These are phyloP conservation scores for Rhodotorula taiwanensis DNA, from an alignment of 768 basidiomycete species.

Conservation along the genomic window DNA sequence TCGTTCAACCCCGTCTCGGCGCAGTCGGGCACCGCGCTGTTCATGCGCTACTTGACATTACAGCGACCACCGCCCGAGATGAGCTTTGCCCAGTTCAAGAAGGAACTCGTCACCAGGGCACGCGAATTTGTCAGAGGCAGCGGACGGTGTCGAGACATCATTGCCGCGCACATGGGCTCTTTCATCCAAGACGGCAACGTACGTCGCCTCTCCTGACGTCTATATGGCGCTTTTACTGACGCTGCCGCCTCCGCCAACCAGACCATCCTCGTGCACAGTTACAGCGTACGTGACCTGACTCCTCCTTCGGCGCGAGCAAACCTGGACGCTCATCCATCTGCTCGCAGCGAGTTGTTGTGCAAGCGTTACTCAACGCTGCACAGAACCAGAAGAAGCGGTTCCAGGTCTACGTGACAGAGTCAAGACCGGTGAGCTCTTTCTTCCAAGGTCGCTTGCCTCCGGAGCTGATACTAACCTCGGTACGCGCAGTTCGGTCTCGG, in stretches of 20 bases:
- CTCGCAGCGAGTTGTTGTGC: slow-evolving; percentile 69
- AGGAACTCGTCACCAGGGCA: slow-evolving; percentile 34
- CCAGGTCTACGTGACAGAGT: slow-evolving; percentile 96
- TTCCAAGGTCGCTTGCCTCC: neutral
- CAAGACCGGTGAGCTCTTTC: slow-evolving; percentile 64
- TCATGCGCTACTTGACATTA: slow-evolving; percentile 75
- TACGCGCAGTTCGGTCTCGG: slow-evolving; percentile 48
- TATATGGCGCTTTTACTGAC: neutral
- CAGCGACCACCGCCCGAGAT: slow-evolving; percentile 47
- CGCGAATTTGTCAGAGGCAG: slow-evolving; percentile 55
- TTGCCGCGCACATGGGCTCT: slow-evolving; percentile 75
- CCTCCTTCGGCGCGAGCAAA: too few relatives aligned
- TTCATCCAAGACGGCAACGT: slow-evolving; percentile 93
- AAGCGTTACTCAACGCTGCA: slow-evolving; percentile 72
- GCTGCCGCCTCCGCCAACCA: neutral
- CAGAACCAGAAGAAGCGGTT: slow-evolving; percentile 80
- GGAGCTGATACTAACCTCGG: neutral
- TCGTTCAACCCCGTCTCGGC: slow-evolving; percentile 72
- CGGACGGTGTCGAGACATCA: slow-evolving; percentile 70
- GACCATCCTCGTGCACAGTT: slow-evolving; percentile 93
- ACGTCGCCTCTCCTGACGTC: slow-evolving; percentile 32
- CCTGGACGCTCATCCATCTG: neutral
- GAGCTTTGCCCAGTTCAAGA: slow-evolving; percentile 56
- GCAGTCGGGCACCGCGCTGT: slow-evolving; percentile 82
- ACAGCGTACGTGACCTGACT: slow-evolving; percentile 51